phyloP scores from a whole-genome alignment of 2,329 filamentous ascomycete genomes.

The Trichoderma polysporum region DNA sequence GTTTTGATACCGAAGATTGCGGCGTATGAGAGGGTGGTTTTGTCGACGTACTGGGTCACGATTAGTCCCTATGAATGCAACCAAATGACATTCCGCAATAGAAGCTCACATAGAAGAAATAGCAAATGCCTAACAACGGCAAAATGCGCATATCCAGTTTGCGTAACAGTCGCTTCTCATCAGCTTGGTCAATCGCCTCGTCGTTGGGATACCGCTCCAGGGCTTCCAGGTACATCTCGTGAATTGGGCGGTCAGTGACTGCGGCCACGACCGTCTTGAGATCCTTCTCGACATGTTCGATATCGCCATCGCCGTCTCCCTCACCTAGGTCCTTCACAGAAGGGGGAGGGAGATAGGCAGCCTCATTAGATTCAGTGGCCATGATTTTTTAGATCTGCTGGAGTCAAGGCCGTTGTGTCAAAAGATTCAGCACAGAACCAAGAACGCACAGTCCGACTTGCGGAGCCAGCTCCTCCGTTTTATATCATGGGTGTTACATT shows the following conservation, averaged over 20 bases:
- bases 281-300: slow-evolving; percentile 25
- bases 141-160: slow-evolving; percentile 42
- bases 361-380: slow-evolving; percentile 2
- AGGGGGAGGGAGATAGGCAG: not conserved
- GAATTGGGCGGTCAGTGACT: slow-evolving; percentile 26
- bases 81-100: not conserved
- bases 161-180: slow-evolving; percentile 36
- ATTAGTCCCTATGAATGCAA: not conserved
- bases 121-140: slow-evolving; percentile 40
- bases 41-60: slow-evolving; percentile 32
- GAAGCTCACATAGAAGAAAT: slow-evolving; percentile 39
- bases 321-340: slow-evolving; percentile 12
- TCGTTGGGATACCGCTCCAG: slow-evolving; percentile 39
- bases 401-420: not conserved
- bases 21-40: slow-evolving; percentile 61
- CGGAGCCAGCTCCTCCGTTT: not conserved
- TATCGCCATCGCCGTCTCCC: slow-evolving; percentile 17
- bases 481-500: slow-evolving; percentile 4
- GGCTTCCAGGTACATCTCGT: slow-evolving; percentile 37
- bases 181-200: slow-evolving; percentile 36
- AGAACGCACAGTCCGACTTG: not conserved
- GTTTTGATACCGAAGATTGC: slow-evolving; percentile 64
- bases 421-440: not conserved
- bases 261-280: slow-evolving; percentile 21
- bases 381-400: not conserved